Base-by-base conservation (phyloP, 306 rosid species). In the Lupinus albus region DNA sequence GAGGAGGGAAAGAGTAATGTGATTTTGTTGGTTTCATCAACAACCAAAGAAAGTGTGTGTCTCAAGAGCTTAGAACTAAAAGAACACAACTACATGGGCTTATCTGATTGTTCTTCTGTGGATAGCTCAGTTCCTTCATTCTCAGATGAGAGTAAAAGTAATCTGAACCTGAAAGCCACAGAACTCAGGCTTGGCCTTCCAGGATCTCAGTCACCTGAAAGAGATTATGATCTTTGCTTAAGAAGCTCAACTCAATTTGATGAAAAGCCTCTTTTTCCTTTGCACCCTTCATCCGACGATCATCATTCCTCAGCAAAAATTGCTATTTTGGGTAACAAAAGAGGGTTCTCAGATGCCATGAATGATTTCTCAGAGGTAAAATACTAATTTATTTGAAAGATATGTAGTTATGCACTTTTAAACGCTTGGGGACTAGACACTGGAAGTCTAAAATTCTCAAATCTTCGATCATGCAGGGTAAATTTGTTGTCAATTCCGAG, bases 131-230 rank as follows among this genome's bases (percentile, higher is more conserved):
- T 67, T 17, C 84, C 80, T 4, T 76, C 89, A 30, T 80, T 54
- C 11, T 51, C 86, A 8, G 81, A 71, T 78, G 82, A 64, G 78
- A 82, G 67, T 68, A 83, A 83, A 76, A 68, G 70, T 59, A 80
- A 61, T 30, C 80, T 87, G 81, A 87, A 85, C 67, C 82, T 89
- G 70, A 89, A 85, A 74, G 94, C 96, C 49, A 89, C 96, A 3
- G 96, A 89, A 68, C 81, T 89, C 67, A 85, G 91, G 73, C 89
- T 89, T 17, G 96, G 96, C 16, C 91, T 87, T 68, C 96, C 96
- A 30, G 96, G 96, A 77, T 87, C 88, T 64, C 83, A 73, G 79
- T 87, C 94, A 61, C 89, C 94, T n/a, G 85, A 72, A 55, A 84
- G 94, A 59, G 78, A 83, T 73, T 66, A 82, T 2, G 83, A 80